These are phyloP conservation scores for Dactylellina haptotyla DNA, from an alignment of 2,329 filamentous ascomycete genomes.

Conservation along the genomic window DNA sequence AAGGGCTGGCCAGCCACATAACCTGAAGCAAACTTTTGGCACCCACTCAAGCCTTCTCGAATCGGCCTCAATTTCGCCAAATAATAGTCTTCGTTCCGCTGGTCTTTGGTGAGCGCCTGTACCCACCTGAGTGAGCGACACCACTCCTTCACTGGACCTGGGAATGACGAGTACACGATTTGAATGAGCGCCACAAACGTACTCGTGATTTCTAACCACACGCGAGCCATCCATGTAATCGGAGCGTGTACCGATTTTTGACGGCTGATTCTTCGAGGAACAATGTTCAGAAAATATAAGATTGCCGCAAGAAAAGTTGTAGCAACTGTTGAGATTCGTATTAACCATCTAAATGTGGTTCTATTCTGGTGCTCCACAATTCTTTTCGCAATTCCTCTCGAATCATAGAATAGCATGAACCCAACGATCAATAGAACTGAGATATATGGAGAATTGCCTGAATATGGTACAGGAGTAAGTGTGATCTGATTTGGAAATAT, in stretches of 20 bases:
- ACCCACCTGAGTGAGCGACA: too few relatives aligned
- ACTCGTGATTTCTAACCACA: not conserved
- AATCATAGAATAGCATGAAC: not conserved
- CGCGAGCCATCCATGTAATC: not conserved
- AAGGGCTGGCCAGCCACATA: not conserved
- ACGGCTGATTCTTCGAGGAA: not conserved
- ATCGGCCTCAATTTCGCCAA: too few relatives aligned
- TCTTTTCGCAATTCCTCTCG: constrained; percentile 1
- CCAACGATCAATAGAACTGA: not conserved
- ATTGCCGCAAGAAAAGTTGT: not conserved
- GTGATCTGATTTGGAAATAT: not conserved
- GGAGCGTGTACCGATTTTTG: constrained; percentile 10
- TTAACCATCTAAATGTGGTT: not conserved
- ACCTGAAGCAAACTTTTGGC: too few relatives aligned
- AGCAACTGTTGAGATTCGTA: not conserved
- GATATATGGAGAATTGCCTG: not conserved
- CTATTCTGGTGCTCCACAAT: not conserved
- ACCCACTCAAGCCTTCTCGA: too few relatives aligned
- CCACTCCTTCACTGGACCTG: too few relatives aligned
- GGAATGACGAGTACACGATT: too few relatives aligned
- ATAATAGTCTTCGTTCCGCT: too few relatives aligned
- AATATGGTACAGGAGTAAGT: not conserved
- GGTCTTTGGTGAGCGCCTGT: too few relatives aligned
- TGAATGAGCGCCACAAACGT: not conserved
- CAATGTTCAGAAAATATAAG: constrained; percentile 3